phyloP scores from a whole-genome alignment of 257 asterid genomes.

The Penstemon davidsonii region DNA sequence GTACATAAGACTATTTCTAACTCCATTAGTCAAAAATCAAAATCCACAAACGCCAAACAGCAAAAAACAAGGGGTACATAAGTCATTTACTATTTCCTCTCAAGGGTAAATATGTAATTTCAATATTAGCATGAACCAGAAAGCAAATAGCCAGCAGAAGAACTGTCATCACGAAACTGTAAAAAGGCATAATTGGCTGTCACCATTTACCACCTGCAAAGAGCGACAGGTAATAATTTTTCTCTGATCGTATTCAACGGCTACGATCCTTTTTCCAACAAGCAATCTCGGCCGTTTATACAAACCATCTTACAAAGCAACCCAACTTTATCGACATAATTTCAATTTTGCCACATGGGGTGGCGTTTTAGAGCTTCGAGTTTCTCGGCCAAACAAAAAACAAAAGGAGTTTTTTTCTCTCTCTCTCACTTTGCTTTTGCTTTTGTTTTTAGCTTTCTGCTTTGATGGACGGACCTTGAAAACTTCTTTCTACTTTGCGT shows the following conservation, averaged over 20 bases:
- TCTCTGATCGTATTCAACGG: conserved; percentile 32
- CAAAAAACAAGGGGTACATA: conserved; percentile 1
- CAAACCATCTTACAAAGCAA: background rate
- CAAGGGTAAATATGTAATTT: conserved; percentile 27
- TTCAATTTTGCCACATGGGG: conserved; percentile 31
- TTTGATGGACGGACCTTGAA: conserved; percentile 60
- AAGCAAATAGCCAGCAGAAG: conserved; percentile 18
- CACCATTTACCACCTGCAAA: conserved; percentile 47
- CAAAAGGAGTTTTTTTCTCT: conserved; percentile 28
- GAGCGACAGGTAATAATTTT: conserved; percentile 49
- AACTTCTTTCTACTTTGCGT: conserved; percentile 41
- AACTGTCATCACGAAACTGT: conserved; percentile 42
- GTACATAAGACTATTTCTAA: background rate
- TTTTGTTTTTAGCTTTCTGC: conserved; percentile 41
- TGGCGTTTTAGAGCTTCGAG: conserved; percentile 17
- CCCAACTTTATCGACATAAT: conserved; percentile 5
- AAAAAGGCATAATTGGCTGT: conserved; percentile 52
- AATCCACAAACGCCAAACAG: background rate
- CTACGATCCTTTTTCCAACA: background rate
- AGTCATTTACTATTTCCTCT: background rate
- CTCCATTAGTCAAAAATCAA: background rate
- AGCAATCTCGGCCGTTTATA: conserved; percentile 33
- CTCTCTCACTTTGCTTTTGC: conserved; percentile 22
- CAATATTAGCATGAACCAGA: background rate
- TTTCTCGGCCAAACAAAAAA: conserved; percentile 35